Base-by-base conservation (phyloP, 257 asterid genomes). In the Solanum bukasovii region DNA sequence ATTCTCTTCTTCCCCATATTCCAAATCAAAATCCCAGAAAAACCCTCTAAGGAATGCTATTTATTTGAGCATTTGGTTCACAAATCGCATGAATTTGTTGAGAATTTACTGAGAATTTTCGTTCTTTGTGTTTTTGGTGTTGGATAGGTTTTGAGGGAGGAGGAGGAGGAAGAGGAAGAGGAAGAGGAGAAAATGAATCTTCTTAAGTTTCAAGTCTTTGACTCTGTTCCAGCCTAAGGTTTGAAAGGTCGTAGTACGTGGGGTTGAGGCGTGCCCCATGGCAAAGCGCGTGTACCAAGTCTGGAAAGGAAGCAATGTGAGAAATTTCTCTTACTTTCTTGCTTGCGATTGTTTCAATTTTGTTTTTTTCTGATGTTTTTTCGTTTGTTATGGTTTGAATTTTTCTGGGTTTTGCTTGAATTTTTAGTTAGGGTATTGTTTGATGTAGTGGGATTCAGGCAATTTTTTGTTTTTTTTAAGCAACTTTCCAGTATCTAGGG, bases 301-400 rank as follows among this genome's bases (percentile, higher is more conserved):
- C 44, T 97, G 99, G 99, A 95, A 96, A 94, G 99, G 98, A 77
- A 95, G 93, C 93, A 97, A 97, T 93, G 99, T 97, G 91, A 94
- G 98, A 93, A 87, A 79, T 70, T 89, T 49, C n/a, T 75, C 67
- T 63, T 67, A 27, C 46, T 83, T 61, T 87, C 35, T 87, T 35
- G 33, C 21, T 68, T 75, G 78, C 70, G 31, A 67, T 82, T 86
- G 29, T 88, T 86, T 40, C 16, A 31, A 77, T 61, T 78, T 83
- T 84, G 87, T 70, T 89, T 77, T 74, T 88, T 27, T 61, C 82
- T 79, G n/a, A 29, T n/a, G 33, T 90, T 68, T 81, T 44, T 61
- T 37, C 23, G 31, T 84, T 5, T 61, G 86, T 88, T 83, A 52
- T 89, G 78, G 68, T 86, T 88, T 82, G 68, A 74, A 74, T 59